These are phyloP conservation scores for Leucosporidium scottii DNA, from an alignment of 768 basidiomycete genomes.

Conservation along the genomic window DNA sequence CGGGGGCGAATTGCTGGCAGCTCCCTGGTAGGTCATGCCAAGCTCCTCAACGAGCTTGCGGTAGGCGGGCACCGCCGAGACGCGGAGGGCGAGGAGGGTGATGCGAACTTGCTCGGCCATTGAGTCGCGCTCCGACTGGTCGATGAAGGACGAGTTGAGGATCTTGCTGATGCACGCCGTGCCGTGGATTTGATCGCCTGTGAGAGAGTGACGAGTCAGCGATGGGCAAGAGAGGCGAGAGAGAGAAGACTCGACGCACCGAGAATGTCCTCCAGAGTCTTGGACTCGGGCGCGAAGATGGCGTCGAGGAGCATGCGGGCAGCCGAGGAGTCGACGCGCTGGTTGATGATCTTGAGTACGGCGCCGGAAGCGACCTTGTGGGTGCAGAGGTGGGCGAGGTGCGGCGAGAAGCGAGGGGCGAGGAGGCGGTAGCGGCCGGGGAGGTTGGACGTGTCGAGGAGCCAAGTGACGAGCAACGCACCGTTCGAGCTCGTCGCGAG, in stretches of 20 bases:
- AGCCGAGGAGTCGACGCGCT: conserved; percentile 85
- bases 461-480: conserved; percentile 89
- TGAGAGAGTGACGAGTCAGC: not conserved
- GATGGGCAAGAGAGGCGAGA: too few relatives aligned
- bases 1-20: not conserved
- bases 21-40: conserved; percentile 63
- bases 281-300: conserved; percentile 77
- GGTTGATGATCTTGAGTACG: conserved; percentile 91
- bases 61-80: conserved; percentile 89
- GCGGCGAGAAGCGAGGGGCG: conserved; percentile 92
- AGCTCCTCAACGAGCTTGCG: conserved; percentile 90
- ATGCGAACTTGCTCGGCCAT: conserved; percentile 83
- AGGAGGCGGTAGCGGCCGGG: conserved; percentile 90
- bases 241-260: conserved; percentile 44
- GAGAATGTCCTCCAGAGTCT: conserved; percentile 85
- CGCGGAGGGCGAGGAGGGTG: conserved; percentile 82
- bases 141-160: conserved; percentile 75
- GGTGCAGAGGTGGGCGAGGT: conserved; percentile 91
- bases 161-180: conserved; percentile 87
- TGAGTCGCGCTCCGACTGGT: conserved; percentile 57
- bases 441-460: conserved; percentile 88
- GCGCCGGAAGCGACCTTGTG: conserved; percentile 95
- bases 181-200: conserved; percentile 70
- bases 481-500: conserved; percentile 97
- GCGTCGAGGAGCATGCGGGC: conserved; percentile 79